These are phyloP conservation scores for Sclerotinia borealis DNA, from an alignment of 2,329 filamentous ascomycete species.

Conservation along the genomic window DNA sequence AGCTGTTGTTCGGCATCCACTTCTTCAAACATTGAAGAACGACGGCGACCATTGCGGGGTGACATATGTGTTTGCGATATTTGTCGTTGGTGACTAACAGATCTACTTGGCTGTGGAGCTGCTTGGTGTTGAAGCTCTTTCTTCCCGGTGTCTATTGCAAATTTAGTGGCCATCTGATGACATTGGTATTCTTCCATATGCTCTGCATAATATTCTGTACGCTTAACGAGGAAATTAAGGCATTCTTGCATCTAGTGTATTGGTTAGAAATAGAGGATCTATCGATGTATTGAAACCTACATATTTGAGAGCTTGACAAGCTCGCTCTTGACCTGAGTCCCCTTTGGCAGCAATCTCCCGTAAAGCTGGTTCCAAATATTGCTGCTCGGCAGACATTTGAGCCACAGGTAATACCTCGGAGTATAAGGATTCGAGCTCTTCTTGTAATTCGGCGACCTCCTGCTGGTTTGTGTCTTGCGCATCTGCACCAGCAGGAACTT, in stretches of 20 bases:
- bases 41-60: constrained; percentile 26
- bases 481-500: constrained; percentile 18
- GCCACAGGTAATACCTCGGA: constrained; percentile 63
- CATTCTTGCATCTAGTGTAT: constrained; percentile 44
- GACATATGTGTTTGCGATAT: constrained; percentile 20
- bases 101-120: neutral
- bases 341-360: constrained; percentile 40
- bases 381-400: constrained; percentile 64
- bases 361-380: constrained; percentile 57
- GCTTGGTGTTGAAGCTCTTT: constrained; percentile 35
- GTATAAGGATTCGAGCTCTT: constrained; percentile 63
- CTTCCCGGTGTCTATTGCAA: constrained; percentile 39
- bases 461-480: constrained; percentile 15
- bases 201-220: constrained; percentile 38
- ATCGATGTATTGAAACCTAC: constrained; percentile 34
- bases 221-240: constrained; percentile 45
- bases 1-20: constrained; percentile 36
- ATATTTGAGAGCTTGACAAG: constrained; percentile 45
- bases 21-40: constrained; percentile 33
- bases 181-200: constrained; percentile 42
- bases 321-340: constrained; percentile 39
- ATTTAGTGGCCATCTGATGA: constrained; percentile 38
- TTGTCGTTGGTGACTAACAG: constrained; percentile 18
- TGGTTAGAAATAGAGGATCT: neutral
- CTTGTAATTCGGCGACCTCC: constrained; percentile 48